Conservation (phyloP, 2,329 filamentous ascomycete species). For the Xylaria sp. region DNA sequence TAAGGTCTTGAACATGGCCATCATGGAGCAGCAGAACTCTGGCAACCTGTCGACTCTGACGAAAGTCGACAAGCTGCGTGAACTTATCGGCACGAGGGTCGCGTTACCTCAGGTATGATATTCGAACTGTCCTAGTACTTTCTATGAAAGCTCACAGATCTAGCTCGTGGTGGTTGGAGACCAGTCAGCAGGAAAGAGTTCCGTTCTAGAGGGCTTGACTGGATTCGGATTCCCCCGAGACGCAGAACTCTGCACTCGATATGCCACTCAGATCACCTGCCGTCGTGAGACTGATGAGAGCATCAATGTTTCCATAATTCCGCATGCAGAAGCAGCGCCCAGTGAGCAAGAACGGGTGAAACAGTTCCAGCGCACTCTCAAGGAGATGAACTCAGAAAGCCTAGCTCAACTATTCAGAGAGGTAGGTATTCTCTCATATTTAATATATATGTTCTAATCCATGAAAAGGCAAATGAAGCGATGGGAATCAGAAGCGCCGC, state of each 20-base stretch:
- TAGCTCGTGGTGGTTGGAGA: slow-evolving; percentile 79
- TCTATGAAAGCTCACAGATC: slow-evolving; percentile 44
- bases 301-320: slow-evolving; percentile 48
- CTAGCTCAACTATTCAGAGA: slow-evolving; percentile 46
- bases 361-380: slow-evolving; percentile 34
- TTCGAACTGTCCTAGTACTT: slow-evolving; percentile 22
- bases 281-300: slow-evolving; percentile 41
- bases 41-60: slow-evolving; percentile 34
- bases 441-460: slow-evolving; percentile 3
- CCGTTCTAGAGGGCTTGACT: slow-evolving; percentile 70
- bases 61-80: slow-evolving; percentile 47
- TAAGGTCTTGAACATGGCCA: slow-evolving; percentile 16
- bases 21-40: slow-evolving; percentile 4
- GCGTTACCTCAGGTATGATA: slow-evolving; percentile 33
- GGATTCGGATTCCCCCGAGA: slow-evolving; percentile 51
- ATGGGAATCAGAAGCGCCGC: slow-evolving; percentile 47
- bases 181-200: slow-evolving; percentile 85
- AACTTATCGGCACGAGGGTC: slow-evolving; percentile 43
- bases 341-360: slow-evolving; percentile 29
- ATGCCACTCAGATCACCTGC: slow-evolving; percentile 51
- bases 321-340: slow-evolving; percentile 27
- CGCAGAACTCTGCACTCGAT: slow-evolving; percentile 50
- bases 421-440: slow-evolving; percentile 26
- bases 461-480: slow-evolving; percentile 42
- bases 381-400: slow-evolving; percentile 30